A percentile compares a stretch with the other conserved stretches of the same genome.
phyloP scores from a whole-genome alignment of 805 yeast genomes.

The Lachancea sp. region DNA sequence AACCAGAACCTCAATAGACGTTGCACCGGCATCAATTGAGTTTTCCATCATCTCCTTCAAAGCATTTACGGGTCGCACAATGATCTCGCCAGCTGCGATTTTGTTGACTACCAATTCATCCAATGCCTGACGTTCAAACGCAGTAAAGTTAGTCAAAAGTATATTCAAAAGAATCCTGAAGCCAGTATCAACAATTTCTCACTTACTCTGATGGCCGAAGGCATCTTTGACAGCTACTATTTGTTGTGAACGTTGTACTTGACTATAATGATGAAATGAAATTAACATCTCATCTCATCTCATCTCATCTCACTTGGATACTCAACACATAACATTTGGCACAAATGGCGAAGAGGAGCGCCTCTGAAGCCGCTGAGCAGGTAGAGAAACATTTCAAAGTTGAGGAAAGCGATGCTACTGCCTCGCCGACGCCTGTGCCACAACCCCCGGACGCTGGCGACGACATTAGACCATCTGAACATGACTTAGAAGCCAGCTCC shows the following conservation, averaged over 20 bases:
- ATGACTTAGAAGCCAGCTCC: slow-evolving; percentile 26
- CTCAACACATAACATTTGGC: neutral
- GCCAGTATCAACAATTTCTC: neutral
- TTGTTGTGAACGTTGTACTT: neutral
- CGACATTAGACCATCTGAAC: slow-evolving; percentile 15
- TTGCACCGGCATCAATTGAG: slow-evolving; percentile 78
- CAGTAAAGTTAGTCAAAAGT: neutral
- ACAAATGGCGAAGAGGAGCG: neutral
- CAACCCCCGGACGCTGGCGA: neutral
- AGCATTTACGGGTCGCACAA: slow-evolving; percentile 90
- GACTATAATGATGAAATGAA: neutral
- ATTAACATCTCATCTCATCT: neutral
- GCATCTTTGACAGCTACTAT: neutral
- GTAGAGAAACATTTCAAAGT: neutral
- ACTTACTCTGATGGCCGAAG: slow-evolving; percentile 3
- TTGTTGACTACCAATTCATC: slow-evolving; percentile 72
- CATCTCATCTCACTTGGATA: neutral
- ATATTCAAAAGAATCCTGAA: neutral
- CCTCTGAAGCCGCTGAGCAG: neutral
- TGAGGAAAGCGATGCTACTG: neutral
- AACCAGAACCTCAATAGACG: slow-evolving; percentile 68
- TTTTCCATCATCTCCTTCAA: slow-evolving; percentile 89
- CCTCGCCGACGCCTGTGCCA: neutral
- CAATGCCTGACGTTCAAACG: slow-evolving; percentile 32
- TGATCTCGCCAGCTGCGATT: slow-evolving; percentile 97